phyloP scores from a whole-genome alignment of 2,329 filamentous ascomycete species.

The Cladophialophora exuberans region DNA sequence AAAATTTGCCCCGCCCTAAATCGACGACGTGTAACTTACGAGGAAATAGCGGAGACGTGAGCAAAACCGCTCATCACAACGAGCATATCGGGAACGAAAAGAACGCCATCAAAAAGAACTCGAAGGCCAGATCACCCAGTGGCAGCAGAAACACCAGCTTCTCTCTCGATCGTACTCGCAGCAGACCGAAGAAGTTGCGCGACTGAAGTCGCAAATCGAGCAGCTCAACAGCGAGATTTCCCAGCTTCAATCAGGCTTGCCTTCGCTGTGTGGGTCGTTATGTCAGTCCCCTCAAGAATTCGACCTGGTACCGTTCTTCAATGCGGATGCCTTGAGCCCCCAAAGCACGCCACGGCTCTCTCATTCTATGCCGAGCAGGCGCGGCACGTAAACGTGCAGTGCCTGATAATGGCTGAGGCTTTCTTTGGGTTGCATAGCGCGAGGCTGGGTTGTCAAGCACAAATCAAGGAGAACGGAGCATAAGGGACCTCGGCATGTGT shows the following conservation, averaged over 20 bases:
- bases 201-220: constrained; percentile 30
- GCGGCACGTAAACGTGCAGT: constrained; percentile 3
- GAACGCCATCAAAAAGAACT: constrained; percentile 92
- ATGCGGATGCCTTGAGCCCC: constrained; percentile 15
- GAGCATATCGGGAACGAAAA: constrained; percentile 94
- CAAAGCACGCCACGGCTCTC: constrained; percentile 20
- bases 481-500: background rate
- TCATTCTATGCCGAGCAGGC: constrained; percentile 11
- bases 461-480: background rate
- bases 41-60: constrained; percentile 28
- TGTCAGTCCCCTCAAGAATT: constrained; percentile 30
- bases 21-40: background rate
- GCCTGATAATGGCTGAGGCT: background rate
- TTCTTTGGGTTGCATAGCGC: constrained; percentile 20
- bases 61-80: constrained; percentile 58
- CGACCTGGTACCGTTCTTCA: constrained; percentile 31
- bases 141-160: constrained; percentile 31
- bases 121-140: constrained; percentile 57
- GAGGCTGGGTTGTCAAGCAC: constrained; percentile 7
- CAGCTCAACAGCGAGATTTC: constrained; percentile 29
- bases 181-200: constrained; percentile 27
- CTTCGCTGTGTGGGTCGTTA: constrained; percentile 23
- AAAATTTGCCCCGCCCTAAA: too few relatives aligned
- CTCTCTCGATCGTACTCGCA: constrained; percentile 28
- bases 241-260: constrained; percentile 24